phyloP scores from a whole-genome alignment of 208 protist genomes.

The Leptomonas seymouri region DNA sequence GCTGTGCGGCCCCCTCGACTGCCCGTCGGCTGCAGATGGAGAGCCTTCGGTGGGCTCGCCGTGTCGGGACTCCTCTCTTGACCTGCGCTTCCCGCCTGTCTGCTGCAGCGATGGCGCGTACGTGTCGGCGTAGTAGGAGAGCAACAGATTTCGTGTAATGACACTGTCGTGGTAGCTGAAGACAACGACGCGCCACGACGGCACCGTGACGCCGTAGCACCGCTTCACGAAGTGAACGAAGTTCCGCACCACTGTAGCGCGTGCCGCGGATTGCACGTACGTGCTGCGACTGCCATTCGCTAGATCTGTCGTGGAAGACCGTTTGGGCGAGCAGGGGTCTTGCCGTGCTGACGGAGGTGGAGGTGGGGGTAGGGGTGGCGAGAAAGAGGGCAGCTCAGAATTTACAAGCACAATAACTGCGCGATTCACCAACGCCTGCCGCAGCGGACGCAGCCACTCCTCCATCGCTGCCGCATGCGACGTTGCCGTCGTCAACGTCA shows the following conservation, averaged over 20 bases:
- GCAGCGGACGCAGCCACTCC: slow-evolving; percentile 29
- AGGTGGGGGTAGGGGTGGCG: not conserved
- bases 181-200: slow-evolving; percentile 59
- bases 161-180: slow-evolving; percentile 49
- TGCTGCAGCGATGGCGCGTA: not conserved
- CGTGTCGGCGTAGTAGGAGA: slow-evolving; percentile 23
- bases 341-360: too few species aligned
- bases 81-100: too few species aligned
- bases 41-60: too few species aligned
- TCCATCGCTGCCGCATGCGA: not conserved
- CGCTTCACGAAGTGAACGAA: slow-evolving; percentile 11
- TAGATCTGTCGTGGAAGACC: not conserved
- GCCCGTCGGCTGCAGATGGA: too few species aligned
- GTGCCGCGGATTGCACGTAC: not conserved
- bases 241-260: slow-evolving; percentile 4
- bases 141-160: slow-evolving; percentile 29
- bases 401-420: slow-evolving; percentile 26
- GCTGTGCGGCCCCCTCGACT: too few species aligned
- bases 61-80: too few species aligned
- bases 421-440: slow-evolving; percentile 29
- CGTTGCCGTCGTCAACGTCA: not conserved
- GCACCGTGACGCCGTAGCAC: slow-evolving; percentile 49
- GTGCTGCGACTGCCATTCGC: too few species aligned
- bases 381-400: not conserved
- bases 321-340: slow-evolving; percentile 8